Evolutionary conservation across 257 asterid species (phyloP).

Genomic region (Hygrophila difformis): DNA sequence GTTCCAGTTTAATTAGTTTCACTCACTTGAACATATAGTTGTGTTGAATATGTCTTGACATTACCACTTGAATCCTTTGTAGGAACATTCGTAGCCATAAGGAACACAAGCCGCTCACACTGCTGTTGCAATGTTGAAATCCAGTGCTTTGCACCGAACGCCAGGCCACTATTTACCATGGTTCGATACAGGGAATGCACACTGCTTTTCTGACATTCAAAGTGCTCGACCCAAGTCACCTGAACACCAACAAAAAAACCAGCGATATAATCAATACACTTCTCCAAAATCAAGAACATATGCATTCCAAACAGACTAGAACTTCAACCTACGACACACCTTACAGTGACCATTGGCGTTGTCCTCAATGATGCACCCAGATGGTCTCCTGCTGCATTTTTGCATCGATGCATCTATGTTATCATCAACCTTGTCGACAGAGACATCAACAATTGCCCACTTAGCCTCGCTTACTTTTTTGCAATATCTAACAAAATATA

Average conservation of each 20-base stretch:
- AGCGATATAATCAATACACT: too few species aligned
- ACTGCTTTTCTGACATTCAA: conserved; percentile 53
- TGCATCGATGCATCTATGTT: conserved; percentile 40
- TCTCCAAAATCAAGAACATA: too few species aligned
- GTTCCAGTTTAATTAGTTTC: conserved; percentile 13
- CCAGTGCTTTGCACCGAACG: conserved; percentile 92
- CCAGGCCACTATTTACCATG: conserved; percentile 67
- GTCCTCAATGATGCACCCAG: conserved; percentile 88
- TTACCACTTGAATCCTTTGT: conserved; percentile 71
- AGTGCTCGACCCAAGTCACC: conserved; percentile 96
- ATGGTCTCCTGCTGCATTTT: conserved; percentile 73
- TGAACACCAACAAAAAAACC: conserved; percentile 15
- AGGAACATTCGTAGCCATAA: conserved; percentile 80
- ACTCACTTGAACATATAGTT: not conserved
- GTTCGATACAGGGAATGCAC: conserved; percentile 57
- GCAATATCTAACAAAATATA: conserved; percentile 61
- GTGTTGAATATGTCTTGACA: not conserved
- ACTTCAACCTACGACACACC: too few species aligned
- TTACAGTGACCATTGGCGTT: conserved; percentile 73
- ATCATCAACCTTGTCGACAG: conserved; percentile 57
- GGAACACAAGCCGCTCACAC: conserved; percentile 65
- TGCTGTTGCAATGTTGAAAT: conserved; percentile 67
- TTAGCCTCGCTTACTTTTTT: conserved; percentile 45
- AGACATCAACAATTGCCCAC: conserved; percentile 83
- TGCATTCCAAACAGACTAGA: too few species aligned